phyloP scores from a whole-genome alignment of 2,329 filamentous ascomycete species.

The Aspergillus candidus region DNA sequence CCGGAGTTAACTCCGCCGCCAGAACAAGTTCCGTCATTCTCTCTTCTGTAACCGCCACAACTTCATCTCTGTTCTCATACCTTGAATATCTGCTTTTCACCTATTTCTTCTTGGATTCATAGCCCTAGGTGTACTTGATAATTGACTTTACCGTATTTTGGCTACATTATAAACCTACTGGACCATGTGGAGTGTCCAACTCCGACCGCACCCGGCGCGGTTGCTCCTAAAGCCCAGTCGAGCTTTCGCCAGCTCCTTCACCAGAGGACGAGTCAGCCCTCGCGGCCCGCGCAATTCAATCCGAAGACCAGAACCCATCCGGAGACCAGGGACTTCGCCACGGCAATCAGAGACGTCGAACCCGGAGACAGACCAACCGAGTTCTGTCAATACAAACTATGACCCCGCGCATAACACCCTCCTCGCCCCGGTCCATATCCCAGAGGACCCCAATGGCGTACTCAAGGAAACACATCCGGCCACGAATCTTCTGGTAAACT shows the following conservation, averaged over 20 bases:
- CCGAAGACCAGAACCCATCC: constrained; percentile 19
- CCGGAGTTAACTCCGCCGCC: constrained; percentile 26
- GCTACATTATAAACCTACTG: not conserved
- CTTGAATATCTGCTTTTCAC: not conserved
- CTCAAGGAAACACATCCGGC: constrained; percentile 56
- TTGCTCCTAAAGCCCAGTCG: constrained; percentile 17
- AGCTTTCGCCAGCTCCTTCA: constrained; percentile 23
- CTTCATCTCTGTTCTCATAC: constrained; percentile 1
- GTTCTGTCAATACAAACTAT: constrained; percentile 40
- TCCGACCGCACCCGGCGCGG: constrained; percentile 17
- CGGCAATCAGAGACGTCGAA: constrained; percentile 5
- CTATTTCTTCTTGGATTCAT: not conserved
- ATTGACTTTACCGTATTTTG: not conserved
- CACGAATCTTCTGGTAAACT: constrained; percentile 53
- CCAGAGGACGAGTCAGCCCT: constrained; percentile 18
- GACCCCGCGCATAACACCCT: constrained; percentile 43
- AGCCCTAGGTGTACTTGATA: too few relatives aligned
- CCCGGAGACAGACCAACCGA: constrained; percentile 10
- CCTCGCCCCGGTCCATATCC: constrained; percentile 55
- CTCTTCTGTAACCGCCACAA: constrained; percentile 11
- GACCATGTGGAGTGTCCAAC: constrained; percentile 27
- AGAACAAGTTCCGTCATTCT: constrained; percentile 6
- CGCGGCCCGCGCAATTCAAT: constrained; percentile 28
- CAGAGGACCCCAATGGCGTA: constrained; percentile 54
- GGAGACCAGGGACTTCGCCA: constrained; percentile 4